These are phyloP conservation scores for Botrytis byssoidea DNA, from an alignment of 2,329 filamentous ascomycete genomes.

Conservation along the genomic window DNA sequence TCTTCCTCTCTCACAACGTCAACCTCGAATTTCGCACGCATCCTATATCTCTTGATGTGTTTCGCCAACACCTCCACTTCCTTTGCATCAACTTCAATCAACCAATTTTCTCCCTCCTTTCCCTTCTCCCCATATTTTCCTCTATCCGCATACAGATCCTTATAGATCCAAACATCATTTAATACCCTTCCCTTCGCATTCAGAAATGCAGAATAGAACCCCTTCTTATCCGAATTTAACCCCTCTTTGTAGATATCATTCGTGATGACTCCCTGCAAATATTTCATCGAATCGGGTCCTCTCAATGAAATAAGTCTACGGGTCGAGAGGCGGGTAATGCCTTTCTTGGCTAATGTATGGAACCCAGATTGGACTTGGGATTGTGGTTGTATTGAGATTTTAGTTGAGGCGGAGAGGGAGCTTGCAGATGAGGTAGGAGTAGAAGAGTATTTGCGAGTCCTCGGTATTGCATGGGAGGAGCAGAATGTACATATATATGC, in stretches of 20 bases:
- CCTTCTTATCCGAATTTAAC: slow-evolving; percentile 42
- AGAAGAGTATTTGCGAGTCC: slow-evolving; percentile 12
- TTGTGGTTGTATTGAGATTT: neutral
- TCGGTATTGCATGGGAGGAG: neutral
- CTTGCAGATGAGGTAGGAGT: slow-evolving; percentile 4
- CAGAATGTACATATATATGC: slow-evolving; percentile 6
- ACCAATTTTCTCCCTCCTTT: slow-evolving; percentile 14
- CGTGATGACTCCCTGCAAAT: slow-evolving; percentile 85
- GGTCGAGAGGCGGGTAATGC: slow-evolving; percentile 60
- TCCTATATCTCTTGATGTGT: slow-evolving; percentile 81
- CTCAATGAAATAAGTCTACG: slow-evolving; percentile 77
- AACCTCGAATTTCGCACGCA: slow-evolving; percentile 75
- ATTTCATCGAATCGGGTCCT: slow-evolving; percentile 76
- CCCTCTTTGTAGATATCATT: slow-evolving; percentile 55
- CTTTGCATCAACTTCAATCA: slow-evolving; percentile 72
- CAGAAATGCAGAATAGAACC: slow-evolving; percentile 80
- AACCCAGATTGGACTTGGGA: slow-evolving; percentile 43
- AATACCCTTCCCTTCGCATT: slow-evolving; percentile 82
- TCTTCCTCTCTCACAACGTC: slow-evolving; percentile 65
- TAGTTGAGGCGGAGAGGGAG: neutral
- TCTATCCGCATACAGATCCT: slow-evolving; percentile 34
- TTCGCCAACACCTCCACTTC: slow-evolving; percentile 62
- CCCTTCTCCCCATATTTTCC: neutral
- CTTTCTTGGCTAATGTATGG: slow-evolving; percentile 37
- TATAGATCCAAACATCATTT: slow-evolving; percentile 89